A percentile compares a stretch with the other conserved stretches of the same genome.
phyloP scores from a whole-genome alignment of 1,284 basidiomycete genomes.

The Microbotryum lychnidis-dioicae region DNA sequence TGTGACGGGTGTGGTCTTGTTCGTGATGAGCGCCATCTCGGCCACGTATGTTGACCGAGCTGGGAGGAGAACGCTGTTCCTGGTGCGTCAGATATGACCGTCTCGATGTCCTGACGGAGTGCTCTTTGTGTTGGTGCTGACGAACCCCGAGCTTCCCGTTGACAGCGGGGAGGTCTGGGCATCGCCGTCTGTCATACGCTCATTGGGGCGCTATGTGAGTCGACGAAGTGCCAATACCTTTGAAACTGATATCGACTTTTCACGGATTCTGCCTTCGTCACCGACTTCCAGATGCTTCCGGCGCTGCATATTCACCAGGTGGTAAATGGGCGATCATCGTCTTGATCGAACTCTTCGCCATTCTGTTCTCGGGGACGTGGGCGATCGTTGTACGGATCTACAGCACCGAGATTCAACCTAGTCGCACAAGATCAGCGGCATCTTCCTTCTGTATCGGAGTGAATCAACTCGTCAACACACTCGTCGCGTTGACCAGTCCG shows the following conservation, averaged over 20 bases:
- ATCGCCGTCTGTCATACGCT: background rate
- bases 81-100: conserved; percentile 33
- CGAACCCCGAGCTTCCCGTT: background rate
- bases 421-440: conserved; percentile 41
- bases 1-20: conserved; percentile 44
- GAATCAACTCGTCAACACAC: conserved; percentile 46
- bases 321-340: conserved; percentile 47
- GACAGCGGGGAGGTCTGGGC: background rate
- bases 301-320: conserved; percentile 32
- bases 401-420: conserved; percentile 45
- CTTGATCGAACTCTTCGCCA: conserved; percentile 43
- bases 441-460: conserved; percentile 43
- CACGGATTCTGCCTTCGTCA: too few relatives aligned
- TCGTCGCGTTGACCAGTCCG: conserved; percentile 47
- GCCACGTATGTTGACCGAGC: too few relatives aligned
- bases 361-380: conserved; percentile 8
- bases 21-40: too few relatives aligned
- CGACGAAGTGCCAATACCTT: too few relatives aligned
- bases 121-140: background rate
- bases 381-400: conserved; percentile 38
- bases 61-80: conserved; percentile 34
- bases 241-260: too few relatives aligned
- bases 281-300: conserved; percentile 23
- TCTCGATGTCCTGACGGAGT: background rate
- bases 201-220: too few relatives aligned